A percentile compares a stretch with the other conserved stretches of the same genome.
Evolutionary conservation across 2,329 filamentous ascomycete genomes (phyloP).

Genomic region (Alternaria longipes): DNA sequence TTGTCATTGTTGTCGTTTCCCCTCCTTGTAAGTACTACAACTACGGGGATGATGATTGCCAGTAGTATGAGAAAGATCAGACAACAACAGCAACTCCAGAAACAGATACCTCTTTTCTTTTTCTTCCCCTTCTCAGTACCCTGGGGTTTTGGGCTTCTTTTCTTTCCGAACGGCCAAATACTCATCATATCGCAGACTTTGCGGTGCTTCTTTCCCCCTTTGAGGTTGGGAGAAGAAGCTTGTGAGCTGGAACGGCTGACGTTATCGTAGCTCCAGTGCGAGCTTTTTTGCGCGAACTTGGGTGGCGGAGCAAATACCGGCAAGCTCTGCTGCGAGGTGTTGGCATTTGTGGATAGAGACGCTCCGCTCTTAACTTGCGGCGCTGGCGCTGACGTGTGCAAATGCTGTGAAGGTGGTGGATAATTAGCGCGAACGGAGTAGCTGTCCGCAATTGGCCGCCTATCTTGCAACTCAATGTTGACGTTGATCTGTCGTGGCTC

Average conservation of each 20-base stretch:
- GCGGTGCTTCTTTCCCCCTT: constrained; percentile 41
- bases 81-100: constrained; percentile 50
- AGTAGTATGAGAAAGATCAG: constrained; percentile 46
- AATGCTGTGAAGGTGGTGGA: constrained; percentile 25
- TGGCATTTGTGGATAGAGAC: constrained; percentile 20
- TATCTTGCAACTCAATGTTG: constrained; percentile 45
- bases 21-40: constrained; percentile 47
- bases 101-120: constrained; percentile 43
- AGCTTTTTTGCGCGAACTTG: constrained; percentile 33
- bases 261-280: constrained; percentile 38
- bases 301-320: constrained; percentile 48
- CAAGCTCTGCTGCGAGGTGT: constrained; percentile 25
- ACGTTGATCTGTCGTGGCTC: constrained; percentile 41
- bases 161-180: constrained; percentile 33
- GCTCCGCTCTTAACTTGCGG: constrained; percentile 20
- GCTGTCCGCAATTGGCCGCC: constrained; percentile 26
- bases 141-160: constrained; percentile 23
- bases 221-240: constrained; percentile 33
- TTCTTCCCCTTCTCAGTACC: constrained; percentile 40
- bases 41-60: constrained; percentile 53
- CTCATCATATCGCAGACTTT: constrained; percentile 42
- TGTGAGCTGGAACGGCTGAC: constrained; percentile 38
- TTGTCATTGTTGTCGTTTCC: constrained; percentile 44
- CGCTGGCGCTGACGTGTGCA: constrained; percentile 30
- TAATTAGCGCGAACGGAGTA: constrained; percentile 28